Conservation (phyloP, 2,329 filamentous ascomycete species). For the Curvularia verruculosa region DNA sequence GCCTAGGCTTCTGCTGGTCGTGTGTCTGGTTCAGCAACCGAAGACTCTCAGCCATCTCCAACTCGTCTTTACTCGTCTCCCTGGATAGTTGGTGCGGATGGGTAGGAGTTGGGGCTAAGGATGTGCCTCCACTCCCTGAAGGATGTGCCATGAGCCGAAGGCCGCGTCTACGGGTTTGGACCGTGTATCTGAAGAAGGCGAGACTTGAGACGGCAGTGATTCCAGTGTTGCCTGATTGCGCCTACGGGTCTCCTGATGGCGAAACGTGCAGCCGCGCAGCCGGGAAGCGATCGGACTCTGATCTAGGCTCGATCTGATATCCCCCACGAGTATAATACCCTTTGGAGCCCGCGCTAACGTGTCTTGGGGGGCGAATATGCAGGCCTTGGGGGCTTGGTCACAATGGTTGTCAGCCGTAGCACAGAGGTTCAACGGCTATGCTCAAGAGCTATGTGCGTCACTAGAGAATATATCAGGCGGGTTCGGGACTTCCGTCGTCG, state of each 20-base stretch:
- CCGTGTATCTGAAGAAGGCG: conserved; percentile 10
- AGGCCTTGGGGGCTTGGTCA: conserved; percentile 27
- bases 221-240: conserved; percentile 29
- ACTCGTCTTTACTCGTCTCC: conserved; percentile 56
- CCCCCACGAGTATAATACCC: conserved; percentile 14
- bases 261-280: conserved; percentile 2
- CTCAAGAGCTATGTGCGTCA: conserved; percentile 26
- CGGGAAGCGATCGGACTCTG: conserved; percentile 1
- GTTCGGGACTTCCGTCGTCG: conserved; percentile 26
- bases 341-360: conserved; percentile 33
- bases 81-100: conserved; percentile 49
- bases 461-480: conserved; percentile 25
- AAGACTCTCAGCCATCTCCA: conserved; percentile 57
- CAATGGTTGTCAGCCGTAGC: conserved; percentile 22
- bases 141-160: conserved; percentile 35
- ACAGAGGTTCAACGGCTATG: conserved; percentile 21
- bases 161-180: conserved; percentile 14
- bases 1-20: conserved; percentile 33
- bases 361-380: conserved; percentile 29
- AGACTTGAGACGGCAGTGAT: conserved; percentile 15
- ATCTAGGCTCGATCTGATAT: conserved; percentile 23
- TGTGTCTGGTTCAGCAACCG: conserved; percentile 54
- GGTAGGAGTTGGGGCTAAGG: conserved; percentile 46
- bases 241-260: conserved; percentile 8
- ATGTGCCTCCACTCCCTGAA: conserved; percentile 44